A percentile compares a stretch with the other conserved stretches of the same genome.
phyloP scores from a whole-genome alignment of 768 basidiomycete species.

The Mycena metata region DNA sequence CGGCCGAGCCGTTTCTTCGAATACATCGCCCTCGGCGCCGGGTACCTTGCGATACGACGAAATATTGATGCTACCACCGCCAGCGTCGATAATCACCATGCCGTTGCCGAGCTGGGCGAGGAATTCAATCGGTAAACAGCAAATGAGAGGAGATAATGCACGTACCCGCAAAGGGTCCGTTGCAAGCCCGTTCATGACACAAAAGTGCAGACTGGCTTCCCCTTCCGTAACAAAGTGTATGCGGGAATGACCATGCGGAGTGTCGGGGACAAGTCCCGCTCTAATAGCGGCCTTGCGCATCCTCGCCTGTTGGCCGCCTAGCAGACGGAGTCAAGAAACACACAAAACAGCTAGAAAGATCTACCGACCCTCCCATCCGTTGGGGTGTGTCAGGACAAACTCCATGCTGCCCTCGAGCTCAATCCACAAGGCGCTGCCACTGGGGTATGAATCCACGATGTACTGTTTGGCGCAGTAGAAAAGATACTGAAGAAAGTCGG shows the following conservation, averaged over 20 bases:
- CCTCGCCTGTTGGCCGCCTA: slow-evolving; percentile 60
- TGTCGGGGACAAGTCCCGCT: slow-evolving; percentile 64
- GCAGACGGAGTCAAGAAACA: too few species aligned
- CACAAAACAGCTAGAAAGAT: too few species aligned
- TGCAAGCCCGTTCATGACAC: slow-evolving; percentile 61
- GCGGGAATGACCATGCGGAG: slow-evolving; percentile 53
- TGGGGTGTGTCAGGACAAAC: slow-evolving; percentile 72
- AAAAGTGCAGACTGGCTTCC: slow-evolving; percentile 73
- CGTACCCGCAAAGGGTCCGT: slow-evolving; percentile 52
- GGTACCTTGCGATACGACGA: slow-evolving; percentile 62
- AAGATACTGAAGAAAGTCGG: slow-evolving; percentile 67
- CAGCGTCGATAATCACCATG: slow-evolving; percentile 69
- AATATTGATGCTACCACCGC: slow-evolving; percentile 73
- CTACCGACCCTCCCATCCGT: slow-evolving; percentile 68
- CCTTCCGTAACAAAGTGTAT: slow-evolving; percentile 73
- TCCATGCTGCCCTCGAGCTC: slow-evolving; percentile 59
- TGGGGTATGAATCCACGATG: slow-evolving; percentile 61
- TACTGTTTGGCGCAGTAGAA: slow-evolving; percentile 58
- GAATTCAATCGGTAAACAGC: not conserved
- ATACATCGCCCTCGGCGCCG: slow-evolving; percentile 41
- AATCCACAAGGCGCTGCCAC: slow-evolving; percentile 60
- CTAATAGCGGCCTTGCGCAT: slow-evolving; percentile 67
- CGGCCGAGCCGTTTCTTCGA: slow-evolving; percentile 64
- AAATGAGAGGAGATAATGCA: not conserved
- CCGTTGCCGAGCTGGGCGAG: slow-evolving; percentile 47